Conservation (phyloP, 371 early-diverging fungal species). For the Syncephalastrum racemosum region DNA sequence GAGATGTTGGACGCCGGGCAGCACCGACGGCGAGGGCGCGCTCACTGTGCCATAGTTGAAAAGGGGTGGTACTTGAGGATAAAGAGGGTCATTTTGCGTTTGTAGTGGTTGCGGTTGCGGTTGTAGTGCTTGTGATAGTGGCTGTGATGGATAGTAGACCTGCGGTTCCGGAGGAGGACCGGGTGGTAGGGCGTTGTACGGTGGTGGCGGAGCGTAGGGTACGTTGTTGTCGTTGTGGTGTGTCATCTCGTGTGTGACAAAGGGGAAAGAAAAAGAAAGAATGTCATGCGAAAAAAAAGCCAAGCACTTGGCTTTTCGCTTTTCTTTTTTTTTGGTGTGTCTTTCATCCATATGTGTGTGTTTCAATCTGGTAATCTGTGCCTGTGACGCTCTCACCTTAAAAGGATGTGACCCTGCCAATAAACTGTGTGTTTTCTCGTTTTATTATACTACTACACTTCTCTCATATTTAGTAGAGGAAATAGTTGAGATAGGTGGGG, state of each 20-base stretch:
- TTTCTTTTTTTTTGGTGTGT: not conserved
- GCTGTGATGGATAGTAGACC: conserved; percentile 2
- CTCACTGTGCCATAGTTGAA: too few relatives aligned
- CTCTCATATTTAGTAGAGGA: too few relatives aligned
- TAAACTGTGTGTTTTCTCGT: too few relatives aligned
- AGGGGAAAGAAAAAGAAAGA: conserved; percentile 8
- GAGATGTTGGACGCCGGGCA: not conserved
- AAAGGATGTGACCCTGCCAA: too few relatives aligned
- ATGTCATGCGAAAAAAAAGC: conserved; percentile 5
- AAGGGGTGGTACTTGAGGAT: too few relatives aligned
- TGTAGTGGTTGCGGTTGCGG: not conserved
- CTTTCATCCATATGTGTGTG: not conserved
- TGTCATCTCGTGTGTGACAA: not conserved
- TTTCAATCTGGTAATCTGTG: too few relatives aligned
- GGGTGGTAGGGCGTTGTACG: not conserved
- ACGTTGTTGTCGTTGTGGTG: not conserved
- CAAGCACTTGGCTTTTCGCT: not conserved
- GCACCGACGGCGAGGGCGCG: conserved; percentile 5
- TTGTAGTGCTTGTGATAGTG: not conserved
- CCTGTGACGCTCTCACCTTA: too few relatives aligned
- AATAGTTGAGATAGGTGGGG: too few relatives aligned
- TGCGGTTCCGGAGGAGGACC: conserved; percentile 3
- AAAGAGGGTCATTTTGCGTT: not conserved
- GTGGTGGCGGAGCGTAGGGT: not conserved
- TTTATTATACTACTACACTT: too few relatives aligned